Base-by-base conservation (phyloP, 352 stramenopile species). In the Vaucheria bursata region DNA sequence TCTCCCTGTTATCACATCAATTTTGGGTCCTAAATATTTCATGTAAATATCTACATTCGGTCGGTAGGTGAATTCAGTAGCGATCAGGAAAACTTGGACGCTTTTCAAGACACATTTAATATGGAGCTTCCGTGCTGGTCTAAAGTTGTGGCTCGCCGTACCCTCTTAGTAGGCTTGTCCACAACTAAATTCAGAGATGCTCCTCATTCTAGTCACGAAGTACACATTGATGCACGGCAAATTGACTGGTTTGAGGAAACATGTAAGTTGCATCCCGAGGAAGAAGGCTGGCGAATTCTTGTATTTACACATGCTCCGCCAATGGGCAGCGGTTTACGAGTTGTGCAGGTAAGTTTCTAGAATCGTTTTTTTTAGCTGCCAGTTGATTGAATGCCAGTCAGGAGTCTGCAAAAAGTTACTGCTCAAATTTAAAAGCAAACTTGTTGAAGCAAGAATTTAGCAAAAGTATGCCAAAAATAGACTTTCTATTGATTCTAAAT, bases 241-340 rank as follows among this genome's bases (percentile, higher is more conserved):
- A 85, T 92, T 37, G 84, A 87, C 35, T 94, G 89, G 89, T 92
- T 94, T 77, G 86, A 90, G 65, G 52, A 90, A 18, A 38, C 87
- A 8, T 40, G 92, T 0, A 74, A 85, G 39, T 77, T 69, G 1
- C 84, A 92, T 81, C 85, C 85, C 0, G 83, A 80, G 7, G 75
- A 85, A 1, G 87, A 93, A 0, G 88, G 88, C 5, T 93, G 89
- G 89, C 88, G 88, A 78, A 81, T 93, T n/a, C 87, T 93, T 59
- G 88, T 94, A 1, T 93, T 93, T 81, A 88, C 87, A 0, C 89
- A 94, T 84, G 89, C 89, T 34, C 89, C 89, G 18, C 85, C 86
- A 25, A 91, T 89, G 64, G 89, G 89, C 31, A 84, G 40, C 31
- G 88, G 87, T 18, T 80, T 94, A 4, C 74, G 89, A 18, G 87